Evolutionary conservation across 805 yeast species (phyloP).

Genomic region (Kuraishia hungarica): DNA sequence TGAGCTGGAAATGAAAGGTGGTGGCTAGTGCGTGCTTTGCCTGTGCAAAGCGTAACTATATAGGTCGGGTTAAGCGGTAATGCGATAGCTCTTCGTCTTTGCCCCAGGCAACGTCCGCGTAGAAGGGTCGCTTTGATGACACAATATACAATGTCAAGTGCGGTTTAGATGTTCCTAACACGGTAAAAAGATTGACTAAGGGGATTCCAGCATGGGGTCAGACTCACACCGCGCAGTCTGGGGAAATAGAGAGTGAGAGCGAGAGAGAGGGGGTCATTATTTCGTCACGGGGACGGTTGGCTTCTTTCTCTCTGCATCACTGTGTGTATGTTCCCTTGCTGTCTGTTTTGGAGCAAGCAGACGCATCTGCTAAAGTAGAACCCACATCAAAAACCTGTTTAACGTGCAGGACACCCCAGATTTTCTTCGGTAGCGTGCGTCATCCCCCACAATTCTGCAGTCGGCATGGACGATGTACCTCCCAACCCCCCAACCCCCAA

Average conservation of each 20-base stretch:
- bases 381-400: not conserved
- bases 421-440: not conserved
- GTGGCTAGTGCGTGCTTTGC: not conserved
- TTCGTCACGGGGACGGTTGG: not conserved
- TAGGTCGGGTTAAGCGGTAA: not conserved
- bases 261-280: not conserved
- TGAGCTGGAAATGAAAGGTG: not conserved
- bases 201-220: not conserved
- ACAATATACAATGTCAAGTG: not conserved
- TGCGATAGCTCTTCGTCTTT: not conserved
- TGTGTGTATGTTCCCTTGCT: not conserved
- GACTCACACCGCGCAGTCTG: not conserved
- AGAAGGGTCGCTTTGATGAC: not conserved
- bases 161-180: not conserved
- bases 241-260: not conserved
- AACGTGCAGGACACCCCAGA: not conserved
- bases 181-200: not conserved
- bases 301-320: not conserved
- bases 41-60: not conserved
- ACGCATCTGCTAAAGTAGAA: not conserved
- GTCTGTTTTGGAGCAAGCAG: not conserved
- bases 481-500: not conserved
- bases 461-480: not conserved
- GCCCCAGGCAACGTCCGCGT: not conserved
- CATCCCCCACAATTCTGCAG: not conserved